Evolutionary conservation across 2,329 filamentous ascomycete genomes (phyloP), one percentile per base, ranked within the genome.

Genomic region (Ceratocystiopsis brevicomis): DNA sequence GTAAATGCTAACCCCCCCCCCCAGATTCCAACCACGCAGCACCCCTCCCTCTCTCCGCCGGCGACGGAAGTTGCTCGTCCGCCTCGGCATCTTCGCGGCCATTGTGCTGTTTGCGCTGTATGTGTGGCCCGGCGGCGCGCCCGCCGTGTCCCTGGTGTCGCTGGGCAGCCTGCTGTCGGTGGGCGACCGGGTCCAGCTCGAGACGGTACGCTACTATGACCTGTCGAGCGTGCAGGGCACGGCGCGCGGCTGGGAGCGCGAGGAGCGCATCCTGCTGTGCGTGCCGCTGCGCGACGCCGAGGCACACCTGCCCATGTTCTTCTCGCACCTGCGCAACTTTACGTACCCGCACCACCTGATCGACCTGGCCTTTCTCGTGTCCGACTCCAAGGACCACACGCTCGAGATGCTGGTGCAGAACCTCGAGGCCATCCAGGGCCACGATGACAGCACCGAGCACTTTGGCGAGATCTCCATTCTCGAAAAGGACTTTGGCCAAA

Each of bases 401-500:
- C 67, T 95, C 35, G 62, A 75, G 32, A 69, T 90, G 39, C 70
- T 98, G 41, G 75, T 78, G 6, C 67, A 81, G 45, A 77, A 81
- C 53, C 65, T 98, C 43, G 74, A 84, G 52, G 73, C 77, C 37
- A 70, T 95, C 14, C 90, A 98, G 62, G 76, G 74, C 19, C 74
- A 90, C 48, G 68, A 78, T 18, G 82, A 95, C 52, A 76, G 79
- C 12, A 78, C 76, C 52, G 78, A 87, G 61, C 78, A 81, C 15
- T 98, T 87, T 56, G 90, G 90, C 47, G 90, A 98, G 63, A 90
- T 98, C 46, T 94, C 85, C 1, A 90, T 98, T 47, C 87, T 98
- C 51, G 85, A 96, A 63, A 98, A 98, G 64, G 88, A 98, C 59
- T 98, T 98, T 65, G 90, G 90, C 3, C 90, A 98, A 59, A 88